Conservation (phyloP, 768 basidiomycete species). For the Strobilomyces dryophilus region DNA sequence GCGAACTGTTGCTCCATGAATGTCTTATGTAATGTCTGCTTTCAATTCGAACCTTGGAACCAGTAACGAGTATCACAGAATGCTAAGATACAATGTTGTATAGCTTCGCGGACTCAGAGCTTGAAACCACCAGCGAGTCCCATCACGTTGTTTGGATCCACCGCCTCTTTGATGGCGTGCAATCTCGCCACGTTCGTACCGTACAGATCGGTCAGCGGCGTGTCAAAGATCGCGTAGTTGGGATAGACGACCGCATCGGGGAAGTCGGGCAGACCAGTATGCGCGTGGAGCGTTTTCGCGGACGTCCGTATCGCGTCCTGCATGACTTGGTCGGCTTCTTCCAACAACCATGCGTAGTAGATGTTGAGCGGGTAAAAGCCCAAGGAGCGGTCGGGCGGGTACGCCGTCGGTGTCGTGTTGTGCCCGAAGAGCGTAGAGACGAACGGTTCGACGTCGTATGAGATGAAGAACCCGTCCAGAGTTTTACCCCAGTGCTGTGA, state of each 20-base stretch:
- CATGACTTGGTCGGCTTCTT: constrained; percentile 13
- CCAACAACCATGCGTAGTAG: constrained; percentile 27
- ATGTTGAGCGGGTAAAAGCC: constrained; percentile 43
- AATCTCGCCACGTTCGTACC: constrained; percentile 39
- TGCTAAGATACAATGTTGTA: too few species aligned
- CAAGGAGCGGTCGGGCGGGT: constrained; percentile 38
- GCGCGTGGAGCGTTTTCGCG: constrained; percentile 33
- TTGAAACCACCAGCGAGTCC: constrained; percentile 41
- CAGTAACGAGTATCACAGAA: too few species aligned
- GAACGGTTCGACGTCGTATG: too few species aligned
- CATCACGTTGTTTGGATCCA: constrained; percentile 49
- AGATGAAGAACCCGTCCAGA: too few species aligned
- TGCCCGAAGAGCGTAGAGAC: constrained; percentile 37
- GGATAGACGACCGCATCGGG: constrained; percentile 40
- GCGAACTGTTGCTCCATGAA: too few species aligned
- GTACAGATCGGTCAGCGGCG: constrained; percentile 45
- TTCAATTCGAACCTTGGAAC: too few species aligned
- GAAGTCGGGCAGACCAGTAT: constrained; percentile 21
- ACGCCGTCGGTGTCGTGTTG: constrained; percentile 37
- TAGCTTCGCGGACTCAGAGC: constrained; percentile 23
- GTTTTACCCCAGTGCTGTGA: constrained; percentile 9
- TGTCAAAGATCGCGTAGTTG: constrained; percentile 55
- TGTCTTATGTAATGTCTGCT: too few species aligned
- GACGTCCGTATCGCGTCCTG: constrained; percentile 36
- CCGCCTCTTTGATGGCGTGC: constrained; percentile 36